Percentiles rank a stretch among this genome's conserved stretches.
phyloP scores from a whole-genome alignment of 441 rosid species.

The Gossypium davidsonii region DNA sequence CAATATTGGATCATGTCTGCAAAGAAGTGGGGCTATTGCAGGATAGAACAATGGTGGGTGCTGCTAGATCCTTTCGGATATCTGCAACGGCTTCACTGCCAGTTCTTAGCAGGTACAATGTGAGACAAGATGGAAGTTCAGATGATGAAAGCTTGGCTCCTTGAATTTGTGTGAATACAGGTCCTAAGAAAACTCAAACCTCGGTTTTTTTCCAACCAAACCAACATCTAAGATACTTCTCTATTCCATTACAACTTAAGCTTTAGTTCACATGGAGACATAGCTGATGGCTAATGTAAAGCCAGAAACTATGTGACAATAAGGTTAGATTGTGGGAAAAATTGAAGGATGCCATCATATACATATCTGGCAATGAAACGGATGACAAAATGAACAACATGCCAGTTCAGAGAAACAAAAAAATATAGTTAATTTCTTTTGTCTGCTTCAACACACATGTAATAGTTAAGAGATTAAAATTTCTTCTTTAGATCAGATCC shows the following conservation, averaged over 20 bases:
- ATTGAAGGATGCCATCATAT: constrained; percentile 8
- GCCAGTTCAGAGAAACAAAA: background rate
- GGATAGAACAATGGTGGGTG: constrained; percentile 64
- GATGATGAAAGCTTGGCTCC: constrained; percentile 80
- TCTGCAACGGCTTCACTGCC: constrained; percentile 70
- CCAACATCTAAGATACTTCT: constrained; percentile 13
- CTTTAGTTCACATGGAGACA: constrained; percentile 11
- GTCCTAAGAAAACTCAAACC: constrained; percentile 16
- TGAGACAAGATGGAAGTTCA: constrained; percentile 62
- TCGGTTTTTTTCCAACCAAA: constrained; percentile 4
- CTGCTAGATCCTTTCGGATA: constrained; percentile 81
- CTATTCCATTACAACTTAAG: constrained; percentile 1
- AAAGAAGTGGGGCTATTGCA: constrained; percentile 87
- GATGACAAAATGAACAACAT: background rate
- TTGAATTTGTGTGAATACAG: constrained; percentile 31
- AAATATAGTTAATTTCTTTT: constrained; percentile 6
- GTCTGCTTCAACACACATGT: constrained; percentile 21
- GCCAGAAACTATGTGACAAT: constrained; percentile 13
- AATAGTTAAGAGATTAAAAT: constrained; percentile 20
- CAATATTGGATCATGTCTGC: constrained; percentile 78
- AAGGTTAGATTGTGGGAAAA: constrained; percentile 5
- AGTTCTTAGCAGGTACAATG: constrained; percentile 67
- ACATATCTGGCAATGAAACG: background rate
- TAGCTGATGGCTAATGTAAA: constrained; percentile 10
- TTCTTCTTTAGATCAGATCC: constrained; percentile 25